These are phyloP conservation scores for Sherardia arvensis DNA, from an alignment of 257 asterid genomes.

Conservation along the genomic window DNA sequence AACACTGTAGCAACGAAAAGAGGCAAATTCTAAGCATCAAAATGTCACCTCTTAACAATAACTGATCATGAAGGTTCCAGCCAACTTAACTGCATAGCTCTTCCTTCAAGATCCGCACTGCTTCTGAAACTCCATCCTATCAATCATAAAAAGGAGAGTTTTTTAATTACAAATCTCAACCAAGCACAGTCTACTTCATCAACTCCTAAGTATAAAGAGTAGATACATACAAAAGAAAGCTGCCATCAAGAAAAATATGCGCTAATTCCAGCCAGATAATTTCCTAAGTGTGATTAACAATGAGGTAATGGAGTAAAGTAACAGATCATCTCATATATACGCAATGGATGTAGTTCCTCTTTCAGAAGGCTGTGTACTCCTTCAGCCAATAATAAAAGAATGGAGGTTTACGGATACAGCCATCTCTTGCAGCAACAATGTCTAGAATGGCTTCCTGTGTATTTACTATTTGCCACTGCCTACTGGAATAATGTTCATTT, in stretches of 20 bases:
- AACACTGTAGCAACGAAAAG: not conserved
- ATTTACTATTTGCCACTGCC: too few species aligned
- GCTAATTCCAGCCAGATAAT: not conserved
- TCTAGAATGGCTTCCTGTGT: too few species aligned
- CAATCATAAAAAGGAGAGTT: conserved; percentile 12
- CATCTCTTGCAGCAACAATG: too few species aligned
- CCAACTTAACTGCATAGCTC: conserved; percentile 22
- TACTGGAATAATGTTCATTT: too few species aligned
- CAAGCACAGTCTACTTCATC: not conserved
- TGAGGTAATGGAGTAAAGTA: not conserved
- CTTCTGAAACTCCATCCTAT: conserved; percentile 80
- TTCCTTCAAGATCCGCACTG: conserved; percentile 51
- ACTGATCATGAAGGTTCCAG: not conserved
- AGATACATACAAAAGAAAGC: not conserved
- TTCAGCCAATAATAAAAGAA: too few species aligned
- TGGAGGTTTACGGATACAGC: not conserved
- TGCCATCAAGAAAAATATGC: not conserved
- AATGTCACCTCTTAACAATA: not conserved
- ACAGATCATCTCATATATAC: too few species aligned
- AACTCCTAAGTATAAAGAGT: not conserved
- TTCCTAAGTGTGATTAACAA: not conserved
- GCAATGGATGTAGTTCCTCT: too few species aligned
- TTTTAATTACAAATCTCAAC: not conserved
- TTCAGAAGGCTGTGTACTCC: too few species aligned
- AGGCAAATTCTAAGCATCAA: not conserved